Evolutionary conservation across 1,139 yeast genomes (phyloP), one percentile per base, ranked within the genome.

Genomic region (Taiozyma sp.): DNA sequence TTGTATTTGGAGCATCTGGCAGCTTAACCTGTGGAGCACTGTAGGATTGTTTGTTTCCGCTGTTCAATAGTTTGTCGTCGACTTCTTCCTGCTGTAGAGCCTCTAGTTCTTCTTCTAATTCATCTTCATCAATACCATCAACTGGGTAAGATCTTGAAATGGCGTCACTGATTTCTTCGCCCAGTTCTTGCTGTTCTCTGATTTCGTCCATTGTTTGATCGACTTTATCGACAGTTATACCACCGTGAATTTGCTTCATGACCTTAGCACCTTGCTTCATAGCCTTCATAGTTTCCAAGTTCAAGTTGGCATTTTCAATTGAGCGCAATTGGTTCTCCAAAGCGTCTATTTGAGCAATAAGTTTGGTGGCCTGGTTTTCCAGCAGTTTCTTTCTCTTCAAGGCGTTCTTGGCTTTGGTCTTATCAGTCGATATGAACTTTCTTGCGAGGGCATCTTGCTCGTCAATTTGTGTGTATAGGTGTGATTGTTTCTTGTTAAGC

Each of bases 131-230:
- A 48, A 81, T 79, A 58, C 85, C 91, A 54, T 83, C 83, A 28
- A 79, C 77, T 53, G 75, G 78, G 53, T 88, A 96, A 48, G 81
- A 78, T 71, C 97, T 81, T 45, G 97, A 86, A 55, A 93, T 90
- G 45, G 99, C 98, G 53, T 93, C 97, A 48, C 96, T 85, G 52
- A 93, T 90, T 72, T 93, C 99, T 62, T 90, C 97, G 44, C 96
- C 89, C 62, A 89, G 77, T 62, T 91, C 97, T 50, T 93, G 95
- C 70, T 93, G 99, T 67, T 93, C 99, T 62, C 98, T 81, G 56
- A 95, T 89, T 59, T 91, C 97, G 67, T 93, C 99, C 98, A 93
- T 93, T n/a, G 98, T 91, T 62, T 85, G 88, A 68, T 93, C 99
- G 46, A 93, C 97, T 73, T 90, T 91, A 69, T 93, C 99, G 52